Conservation (phyloP, 441 rosid species). For the Erysimum cheiri region DNA sequence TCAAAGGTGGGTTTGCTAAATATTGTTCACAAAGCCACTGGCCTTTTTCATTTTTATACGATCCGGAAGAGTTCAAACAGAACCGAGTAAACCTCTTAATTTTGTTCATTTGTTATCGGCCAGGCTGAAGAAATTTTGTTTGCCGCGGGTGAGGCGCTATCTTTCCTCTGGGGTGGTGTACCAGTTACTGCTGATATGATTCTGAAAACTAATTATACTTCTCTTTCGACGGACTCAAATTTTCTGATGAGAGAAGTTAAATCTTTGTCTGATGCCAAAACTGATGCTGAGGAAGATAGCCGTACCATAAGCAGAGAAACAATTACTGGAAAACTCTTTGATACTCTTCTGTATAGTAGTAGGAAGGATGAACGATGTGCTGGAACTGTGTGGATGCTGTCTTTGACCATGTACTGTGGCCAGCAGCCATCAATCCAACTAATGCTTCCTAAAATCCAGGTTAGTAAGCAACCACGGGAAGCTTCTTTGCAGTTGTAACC, state of each 20-base stretch:
- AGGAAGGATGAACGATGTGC: conserved; percentile 99
- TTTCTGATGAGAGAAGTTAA: conserved; percentile 83
- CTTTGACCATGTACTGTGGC: conserved; percentile 95
- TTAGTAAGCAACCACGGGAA: conserved; percentile 41
- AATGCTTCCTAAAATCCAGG: conserved; percentile 98
- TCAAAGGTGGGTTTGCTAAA: conserved; percentile 71
- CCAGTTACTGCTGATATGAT: conserved; percentile 92
- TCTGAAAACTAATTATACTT: conserved; percentile 86
- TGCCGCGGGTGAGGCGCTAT: conserved; percentile 97
- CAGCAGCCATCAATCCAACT: conserved; percentile 81
- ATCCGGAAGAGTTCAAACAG: conserved; percentile 16
- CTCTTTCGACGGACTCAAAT: conserved; percentile 89
- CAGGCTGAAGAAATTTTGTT: conserved; percentile 98
- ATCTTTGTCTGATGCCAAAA: conserved; percentile 57
- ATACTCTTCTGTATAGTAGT: conserved; percentile 82
- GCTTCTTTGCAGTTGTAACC: conserved; percentile 27
- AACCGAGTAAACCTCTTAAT: conserved; percentile 19
- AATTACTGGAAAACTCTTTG: conserved; percentile 80
- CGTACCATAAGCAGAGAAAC: conserved; percentile 65
- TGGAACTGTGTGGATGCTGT: conserved; percentile 95
- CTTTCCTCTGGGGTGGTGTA: conserved; percentile 95
- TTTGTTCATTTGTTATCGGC: conserved; percentile 39
- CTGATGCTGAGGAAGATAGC: conserved; percentile 58
- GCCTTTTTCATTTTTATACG: conserved; percentile 21
- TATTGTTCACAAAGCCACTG: conserved; percentile 12